Percentiles rank a stretch among this genome's conserved stretches.
These are phyloP conservation scores for Diaporthe australafricana DNA, from an alignment of 2,329 filamentous ascomycete genomes.

Conservation along the genomic window DNA sequence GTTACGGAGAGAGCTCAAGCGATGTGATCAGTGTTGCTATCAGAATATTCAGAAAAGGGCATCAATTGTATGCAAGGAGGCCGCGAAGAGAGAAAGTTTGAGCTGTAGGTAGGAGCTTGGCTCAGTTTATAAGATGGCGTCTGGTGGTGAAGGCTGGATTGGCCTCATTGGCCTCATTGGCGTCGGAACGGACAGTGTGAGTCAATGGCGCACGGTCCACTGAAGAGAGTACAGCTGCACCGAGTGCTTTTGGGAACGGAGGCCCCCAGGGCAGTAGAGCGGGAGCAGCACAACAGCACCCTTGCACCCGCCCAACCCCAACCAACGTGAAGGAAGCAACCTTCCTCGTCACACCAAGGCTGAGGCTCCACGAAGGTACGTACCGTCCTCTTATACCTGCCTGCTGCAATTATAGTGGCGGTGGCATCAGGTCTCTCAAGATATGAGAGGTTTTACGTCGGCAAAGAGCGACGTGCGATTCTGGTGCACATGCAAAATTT, in stretches of 20 bases:
- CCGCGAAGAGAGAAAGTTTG: not conserved
- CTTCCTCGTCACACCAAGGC: not conserved
- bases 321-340: not conserved
- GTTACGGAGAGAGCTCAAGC: not conserved
- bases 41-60: not conserved
- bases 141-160: not conserved
- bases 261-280: not conserved
- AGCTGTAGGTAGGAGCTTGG: not conserved
- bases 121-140: not conserved
- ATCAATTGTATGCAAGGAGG: not conserved
- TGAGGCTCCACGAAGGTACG: constrained; percentile 8
- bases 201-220: constrained; percentile 1
- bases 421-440: not conserved
- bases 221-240: not conserved
- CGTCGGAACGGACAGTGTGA: not conserved
- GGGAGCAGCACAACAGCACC: too few relatives aligned
- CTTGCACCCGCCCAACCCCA: not conserved
- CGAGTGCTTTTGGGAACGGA: not conserved
- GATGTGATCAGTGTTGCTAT: not conserved
- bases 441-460: not conserved
- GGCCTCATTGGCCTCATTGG: too few relatives aligned
- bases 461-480: not conserved
- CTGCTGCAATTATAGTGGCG: not conserved
- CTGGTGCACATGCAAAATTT: not conserved
- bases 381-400: not conserved